Percentiles rank a stretch among this genome's conserved stretches.
Evolutionary conservation across 768 basidiomycete species (phyloP).

Genomic region (Boletus barrowsii): DNA sequence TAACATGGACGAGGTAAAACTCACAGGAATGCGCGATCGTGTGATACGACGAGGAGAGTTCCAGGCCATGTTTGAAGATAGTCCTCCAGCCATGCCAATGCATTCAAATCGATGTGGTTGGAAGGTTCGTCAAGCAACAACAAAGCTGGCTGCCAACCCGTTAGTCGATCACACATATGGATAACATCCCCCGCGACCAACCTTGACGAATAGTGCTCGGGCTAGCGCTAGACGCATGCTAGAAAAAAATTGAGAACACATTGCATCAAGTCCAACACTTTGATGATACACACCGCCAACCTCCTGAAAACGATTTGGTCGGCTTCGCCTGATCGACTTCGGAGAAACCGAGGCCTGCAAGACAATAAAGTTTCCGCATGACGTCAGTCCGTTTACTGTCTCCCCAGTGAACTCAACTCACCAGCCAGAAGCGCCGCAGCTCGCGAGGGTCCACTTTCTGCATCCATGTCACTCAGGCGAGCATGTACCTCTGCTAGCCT

Average conservation of each 20-base stretch:
- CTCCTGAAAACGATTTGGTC: conserved; percentile 89
- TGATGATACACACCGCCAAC: conserved; percentile 70
- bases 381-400: background rate
- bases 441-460: conserved; percentile 92
- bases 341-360: conserved; percentile 82
- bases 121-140: conserved; percentile 91
- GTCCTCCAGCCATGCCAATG: conserved; percentile 96
- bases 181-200: conserved; percentile 15
- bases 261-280: background rate
- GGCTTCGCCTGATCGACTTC: conserved; percentile 81
- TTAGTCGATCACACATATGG: conserved; percentile 4
- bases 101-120: conserved; percentile 96
- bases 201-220: conserved; percentile 94
- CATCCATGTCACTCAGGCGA: conserved; percentile 95
- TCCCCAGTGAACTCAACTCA: conserved; percentile 27
- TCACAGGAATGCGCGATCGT: conserved; percentile 94
- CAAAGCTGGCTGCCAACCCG: conserved; percentile 54
- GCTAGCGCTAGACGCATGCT: conserved; percentile 97
- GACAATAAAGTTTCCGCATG: background rate
- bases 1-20: conserved; percentile 15
- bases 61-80: conserved; percentile 95
- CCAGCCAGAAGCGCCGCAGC: conserved; percentile 88
- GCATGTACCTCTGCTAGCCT: conserved; percentile 88
- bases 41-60: conserved; percentile 93
- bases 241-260: background rate